Evolutionary conservation across 345 rosid species (phyloP), one percentile per base, ranked within the genome.

Genomic region (Aquilaria yunnanensis): DNA sequence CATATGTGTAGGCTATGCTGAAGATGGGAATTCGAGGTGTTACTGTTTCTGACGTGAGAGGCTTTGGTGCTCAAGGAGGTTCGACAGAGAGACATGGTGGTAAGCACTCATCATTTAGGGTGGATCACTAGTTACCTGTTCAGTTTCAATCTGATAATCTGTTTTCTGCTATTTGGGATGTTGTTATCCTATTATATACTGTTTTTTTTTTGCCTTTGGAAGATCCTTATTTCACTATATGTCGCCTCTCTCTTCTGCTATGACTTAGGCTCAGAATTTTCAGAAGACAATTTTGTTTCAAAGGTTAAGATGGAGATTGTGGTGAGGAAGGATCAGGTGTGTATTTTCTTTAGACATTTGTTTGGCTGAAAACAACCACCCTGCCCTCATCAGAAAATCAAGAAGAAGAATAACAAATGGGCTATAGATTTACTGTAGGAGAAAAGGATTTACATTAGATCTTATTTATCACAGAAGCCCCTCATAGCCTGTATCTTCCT

Each of bases 261-360:
- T 56, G 72, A 37, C 47, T 10, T 63, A 92, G 95, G 95, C 72
- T 92, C 92, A 51, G 98, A 92, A 72, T 92, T 92, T 81, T 85
- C 95, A 0, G 92, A 83, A 77, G 92, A 87, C 75, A 87, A 89
- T 32, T 87, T 92, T 69, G 83, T 89, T 56, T 92, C 86, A 62
- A 92, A 89, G 77, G 86, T 87, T n/a, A 92, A 92, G 74, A 80
- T 92, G 82, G 98, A 92, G 78, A 80, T 89, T 67, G 92, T 89
- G 63, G 95, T 92, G 73, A 76, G 60, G 70, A 89, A 82, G 78
- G 85, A 78, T 41, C 95, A 92, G 92, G 98, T 89, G 72, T 23
- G 56, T 32, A 55, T 41, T 41, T 43, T 2, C 32, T 30, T 10
- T 64, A 37, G 33, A 31, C 8, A 5, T 37, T 37, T 37, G 5